These are phyloP conservation scores for Pleurotus citrinopileatus DNA, from an alignment of 768 basidiomycete species.

Conservation along the genomic window DNA sequence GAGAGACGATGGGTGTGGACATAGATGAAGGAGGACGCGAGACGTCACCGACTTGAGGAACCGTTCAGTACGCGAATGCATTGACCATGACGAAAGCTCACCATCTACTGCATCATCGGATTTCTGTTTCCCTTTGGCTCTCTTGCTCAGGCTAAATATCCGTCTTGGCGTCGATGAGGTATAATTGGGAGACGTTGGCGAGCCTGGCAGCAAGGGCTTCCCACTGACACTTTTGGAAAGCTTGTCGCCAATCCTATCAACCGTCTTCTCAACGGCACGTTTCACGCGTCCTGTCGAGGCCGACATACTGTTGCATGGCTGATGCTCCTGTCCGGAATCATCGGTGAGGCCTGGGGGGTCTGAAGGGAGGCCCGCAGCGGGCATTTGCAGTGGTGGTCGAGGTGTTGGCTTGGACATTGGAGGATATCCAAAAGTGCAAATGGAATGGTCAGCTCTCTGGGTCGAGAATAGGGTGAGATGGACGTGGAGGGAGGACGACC, in stretches of 20 bases:
- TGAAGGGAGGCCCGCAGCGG: conserved; percentile 28
- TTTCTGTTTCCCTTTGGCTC: conserved; percentile 44
- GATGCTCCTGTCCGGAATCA: conserved; percentile 20
- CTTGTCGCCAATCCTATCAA: conserved; percentile 61
- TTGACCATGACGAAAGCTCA: conserved; percentile 23
- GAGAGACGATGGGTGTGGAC: conserved; percentile 30
- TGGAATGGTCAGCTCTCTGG: conserved; percentile 9
- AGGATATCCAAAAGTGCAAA: conserved; percentile 13
- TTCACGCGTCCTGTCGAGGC: conserved; percentile 46
- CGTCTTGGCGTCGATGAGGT: conserved; percentile 38
- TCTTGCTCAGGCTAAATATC: conserved; percentile 53
- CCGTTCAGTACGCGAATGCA: conserved; percentile 11
- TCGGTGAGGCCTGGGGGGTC: conserved; percentile 29
- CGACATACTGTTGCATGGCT: conserved; percentile 16
- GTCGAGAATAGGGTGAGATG: neutral
- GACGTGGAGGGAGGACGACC: neutral
- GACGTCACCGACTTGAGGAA: neutral
- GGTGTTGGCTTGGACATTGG: conserved; percentile 21
- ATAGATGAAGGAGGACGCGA: conserved; percentile 22
- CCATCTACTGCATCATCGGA: conserved; percentile 16
- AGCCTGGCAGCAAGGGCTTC: conserved; percentile 30
- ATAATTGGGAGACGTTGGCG: conserved; percentile 28
- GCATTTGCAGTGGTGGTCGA: conserved; percentile 22
- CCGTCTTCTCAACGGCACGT: conserved; percentile 44
- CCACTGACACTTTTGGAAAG: conserved; percentile 57